These are phyloP conservation scores for Macrophomina tecta DNA, from an alignment of 2,329 filamentous ascomycete genomes.

Conservation along the genomic window DNA sequence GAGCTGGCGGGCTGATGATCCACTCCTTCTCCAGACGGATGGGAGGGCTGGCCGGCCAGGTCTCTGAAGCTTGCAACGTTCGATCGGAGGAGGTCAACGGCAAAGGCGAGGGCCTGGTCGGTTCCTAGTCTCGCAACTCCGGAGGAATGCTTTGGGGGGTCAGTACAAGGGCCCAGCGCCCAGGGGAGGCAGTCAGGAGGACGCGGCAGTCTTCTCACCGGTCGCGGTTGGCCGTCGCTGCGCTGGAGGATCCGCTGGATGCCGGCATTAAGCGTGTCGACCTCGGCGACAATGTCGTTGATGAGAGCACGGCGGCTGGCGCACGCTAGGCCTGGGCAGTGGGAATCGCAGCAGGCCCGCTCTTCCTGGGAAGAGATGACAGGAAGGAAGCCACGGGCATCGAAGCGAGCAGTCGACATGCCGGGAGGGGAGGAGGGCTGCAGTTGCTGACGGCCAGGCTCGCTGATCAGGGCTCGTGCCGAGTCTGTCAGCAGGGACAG, in stretches of 20 bases:
- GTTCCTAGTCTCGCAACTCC: slow-evolving; percentile 11
- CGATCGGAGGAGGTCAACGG: slow-evolving; percentile 17
- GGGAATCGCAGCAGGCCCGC: slow-evolving; percentile 8
- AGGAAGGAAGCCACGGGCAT: neutral
- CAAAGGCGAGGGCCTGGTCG: slow-evolving; percentile 22
- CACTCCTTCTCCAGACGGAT: neutral
- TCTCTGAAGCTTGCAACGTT: slow-evolving; percentile 21
- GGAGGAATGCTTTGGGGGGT: slow-evolving; percentile 14
- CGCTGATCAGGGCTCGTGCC: neutral
- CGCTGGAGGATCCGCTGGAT: slow-evolving; percentile 11
- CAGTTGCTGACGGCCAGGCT: slow-evolving; percentile 17
- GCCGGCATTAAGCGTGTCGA: slow-evolving; percentile 15
- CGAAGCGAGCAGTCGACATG: slow-evolving; percentile 13
- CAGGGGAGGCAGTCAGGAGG: neutral
- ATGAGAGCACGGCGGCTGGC: slow-evolving; percentile 18
- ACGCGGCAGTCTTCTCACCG: slow-evolving; percentile 17
- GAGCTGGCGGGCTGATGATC: neutral
- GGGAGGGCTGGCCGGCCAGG: neutral
- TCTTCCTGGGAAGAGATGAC: slow-evolving; percentile 3
- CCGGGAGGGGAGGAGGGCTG: neutral
- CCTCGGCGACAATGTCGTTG: slow-evolving; percentile 22
- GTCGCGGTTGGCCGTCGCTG: slow-evolving; percentile 15
- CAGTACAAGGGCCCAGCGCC: slow-evolving; percentile 1
- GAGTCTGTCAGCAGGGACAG: slow-evolving; percentile 18
- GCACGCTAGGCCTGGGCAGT: slow-evolving; percentile 17